Percentiles rank a stretch among this genome's conserved stretches.
Evolutionary conservation across 129 eudicot genomes (phyloP).

Genomic region (Chrysanthemum seticuspe): DNA sequence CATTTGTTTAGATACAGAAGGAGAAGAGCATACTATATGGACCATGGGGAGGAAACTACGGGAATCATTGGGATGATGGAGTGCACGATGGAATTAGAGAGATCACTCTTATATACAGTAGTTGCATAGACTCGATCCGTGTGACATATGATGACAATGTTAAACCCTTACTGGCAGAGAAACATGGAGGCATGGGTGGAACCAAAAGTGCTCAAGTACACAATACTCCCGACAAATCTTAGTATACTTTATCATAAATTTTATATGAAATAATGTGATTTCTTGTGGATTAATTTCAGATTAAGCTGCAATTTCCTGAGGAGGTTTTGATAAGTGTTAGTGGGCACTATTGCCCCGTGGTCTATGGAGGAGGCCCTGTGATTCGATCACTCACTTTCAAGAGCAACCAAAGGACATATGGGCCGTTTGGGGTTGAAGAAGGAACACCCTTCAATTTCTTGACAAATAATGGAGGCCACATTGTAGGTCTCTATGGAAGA

Average conservation of each 20-base stretch:
- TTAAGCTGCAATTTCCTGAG: slow-evolving; percentile 63
- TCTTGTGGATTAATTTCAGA: slow-evolving; percentile 23
- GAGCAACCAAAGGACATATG: slow-evolving; percentile 27
- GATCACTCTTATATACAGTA: slow-evolving; percentile 46
- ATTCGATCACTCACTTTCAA: too few species aligned
- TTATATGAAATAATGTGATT: background rate
- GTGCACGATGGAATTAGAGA: slow-evolving; percentile 54
- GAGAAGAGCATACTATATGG: slow-evolving; percentile 38
- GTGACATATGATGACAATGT: slow-evolving; percentile 63
- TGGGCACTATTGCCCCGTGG: slow-evolving; percentile 53
- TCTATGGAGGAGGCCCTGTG: background rate
- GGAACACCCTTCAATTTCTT: slow-evolving; percentile 57
- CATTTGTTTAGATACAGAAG: background rate
- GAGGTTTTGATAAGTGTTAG: slow-evolving; percentile 46
- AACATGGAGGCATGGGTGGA: slow-evolving; percentile 75
- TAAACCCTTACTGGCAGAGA: slow-evolving; percentile 39
- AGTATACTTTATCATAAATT: background rate
- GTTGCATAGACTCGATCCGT: slow-evolving; percentile 64
- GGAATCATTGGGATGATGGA: slow-evolving; percentile 59
- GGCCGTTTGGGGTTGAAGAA: slow-evolving; percentile 71
- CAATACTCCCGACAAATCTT: too few species aligned
- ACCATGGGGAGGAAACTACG: slow-evolving; percentile 73
- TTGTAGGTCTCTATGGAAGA: slow-evolving; percentile 62
- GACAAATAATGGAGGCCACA: slow-evolving; percentile 41
- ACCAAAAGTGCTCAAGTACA: slow-evolving; percentile 41